A percentile compares a stretch with the other conserved stretches of the same genome.
phyloP scores from a whole-genome alignment of 106 monocot genomes.

The Apostasia shenzhenica region DNA sequence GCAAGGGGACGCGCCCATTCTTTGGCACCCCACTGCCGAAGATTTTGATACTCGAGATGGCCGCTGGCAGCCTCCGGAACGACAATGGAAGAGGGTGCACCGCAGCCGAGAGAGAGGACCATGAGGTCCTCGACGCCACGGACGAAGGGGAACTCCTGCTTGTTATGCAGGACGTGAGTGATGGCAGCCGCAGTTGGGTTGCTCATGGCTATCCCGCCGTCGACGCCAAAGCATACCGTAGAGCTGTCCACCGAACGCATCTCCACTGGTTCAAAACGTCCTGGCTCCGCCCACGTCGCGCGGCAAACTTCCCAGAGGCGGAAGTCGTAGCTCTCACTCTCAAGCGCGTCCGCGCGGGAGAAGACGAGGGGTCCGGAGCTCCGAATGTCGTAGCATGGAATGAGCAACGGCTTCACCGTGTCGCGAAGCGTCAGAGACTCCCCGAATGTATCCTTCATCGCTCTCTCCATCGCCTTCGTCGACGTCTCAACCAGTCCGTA shows the following conservation, averaged over 20 bases:
- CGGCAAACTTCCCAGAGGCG: constrained; percentile 51
- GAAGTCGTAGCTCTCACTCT: constrained; percentile 60
- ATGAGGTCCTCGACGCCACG: constrained; percentile 49
- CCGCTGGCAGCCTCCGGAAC: constrained; percentile 1
- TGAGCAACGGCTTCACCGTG: constrained; percentile 53
- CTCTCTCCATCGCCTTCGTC: constrained; percentile 16
- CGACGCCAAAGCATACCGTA: constrained; percentile 26
- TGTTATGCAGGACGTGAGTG: constrained; percentile 79
- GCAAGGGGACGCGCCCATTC: constrained; percentile 8
- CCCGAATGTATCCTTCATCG: constrained; percentile 31
- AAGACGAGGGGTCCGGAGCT: constrained; percentile 67
- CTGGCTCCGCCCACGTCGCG: constrained; percentile 29
- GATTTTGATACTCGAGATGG: neutral
- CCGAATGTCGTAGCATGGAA: constrained; percentile 68
- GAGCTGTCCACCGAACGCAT: constrained; percentile 30
- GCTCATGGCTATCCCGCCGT: constrained; percentile 41
- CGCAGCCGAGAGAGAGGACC: constrained; percentile 56
- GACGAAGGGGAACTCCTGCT: constrained; percentile 63
- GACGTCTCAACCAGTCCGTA: neutral
- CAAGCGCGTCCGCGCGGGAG: constrained; percentile 75
- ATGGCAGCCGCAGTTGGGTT: constrained; percentile 69
- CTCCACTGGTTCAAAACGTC: constrained; percentile 3
- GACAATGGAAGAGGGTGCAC: neutral
- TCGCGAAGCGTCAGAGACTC: constrained; percentile 49
- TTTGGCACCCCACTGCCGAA: constrained; percentile 12